Conservation (phyloP, 163 green algal genomes). For the Scenedesmus sp. region DNA sequence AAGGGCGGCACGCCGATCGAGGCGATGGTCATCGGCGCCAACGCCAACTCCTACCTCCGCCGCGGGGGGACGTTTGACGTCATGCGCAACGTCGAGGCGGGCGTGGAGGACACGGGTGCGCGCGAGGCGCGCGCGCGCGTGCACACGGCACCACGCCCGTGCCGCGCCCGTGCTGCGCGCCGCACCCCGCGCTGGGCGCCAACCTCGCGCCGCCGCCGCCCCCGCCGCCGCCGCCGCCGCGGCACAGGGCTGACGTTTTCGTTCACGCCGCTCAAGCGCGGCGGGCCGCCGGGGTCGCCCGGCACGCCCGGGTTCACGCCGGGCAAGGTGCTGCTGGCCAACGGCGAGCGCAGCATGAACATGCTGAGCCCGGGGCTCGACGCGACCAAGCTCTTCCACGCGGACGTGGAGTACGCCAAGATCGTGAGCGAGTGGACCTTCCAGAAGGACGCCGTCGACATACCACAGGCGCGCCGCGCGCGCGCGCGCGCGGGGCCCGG, state of each 20-base stretch:
- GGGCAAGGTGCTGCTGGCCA: constrained; percentile 76
- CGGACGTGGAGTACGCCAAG: constrained; percentile 83
- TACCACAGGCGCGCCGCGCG: constrained; percentile 85
- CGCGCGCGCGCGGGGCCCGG: neutral
- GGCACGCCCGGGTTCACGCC: constrained; percentile 54
- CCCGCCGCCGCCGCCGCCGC: too few relatives aligned
- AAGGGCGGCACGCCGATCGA: constrained; percentile 45
- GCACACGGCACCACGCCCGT: too few relatives aligned
- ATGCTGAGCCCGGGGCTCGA: constrained; percentile 78
- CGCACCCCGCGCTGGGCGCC: too few relatives aligned
- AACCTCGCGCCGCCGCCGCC: too few relatives aligned
- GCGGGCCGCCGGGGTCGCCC: neutral
- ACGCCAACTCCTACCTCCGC: constrained; percentile 83
- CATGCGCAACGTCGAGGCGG: constrained; percentile 84
- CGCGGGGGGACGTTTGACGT: constrained; percentile 84
- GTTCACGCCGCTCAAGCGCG: constrained; percentile 37
- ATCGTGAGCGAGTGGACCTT: constrained; percentile 89
- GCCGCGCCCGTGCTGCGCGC: constrained; percentile 1
- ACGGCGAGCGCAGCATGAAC: constrained; percentile 83
- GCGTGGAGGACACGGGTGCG: constrained; percentile 74
- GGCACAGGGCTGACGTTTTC: constrained; percentile 20
- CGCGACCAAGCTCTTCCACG: constrained; percentile 66
- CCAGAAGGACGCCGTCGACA: constrained; percentile 86
- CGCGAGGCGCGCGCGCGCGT: neutral
- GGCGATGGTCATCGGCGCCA: constrained; percentile 59